Percentiles rank a stretch among this genome's conserved stretches.
Evolutionary conservation across 2,329 filamentous ascomycete species (phyloP).

Genomic region (Claviceps lovelessii): DNA sequence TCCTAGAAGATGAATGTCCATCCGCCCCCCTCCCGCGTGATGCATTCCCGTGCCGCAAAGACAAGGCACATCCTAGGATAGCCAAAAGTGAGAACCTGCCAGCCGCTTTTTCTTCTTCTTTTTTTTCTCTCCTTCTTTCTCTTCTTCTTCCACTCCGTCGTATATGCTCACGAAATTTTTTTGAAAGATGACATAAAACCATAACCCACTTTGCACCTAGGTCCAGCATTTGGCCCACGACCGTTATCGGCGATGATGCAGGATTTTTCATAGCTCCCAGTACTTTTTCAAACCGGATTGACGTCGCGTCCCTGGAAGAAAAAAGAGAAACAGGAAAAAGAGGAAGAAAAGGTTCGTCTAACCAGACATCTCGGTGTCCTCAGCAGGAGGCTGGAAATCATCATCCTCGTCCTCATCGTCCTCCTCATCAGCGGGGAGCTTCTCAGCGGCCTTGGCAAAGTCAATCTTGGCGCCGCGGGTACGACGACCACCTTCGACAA

Average conservation of each 20-base stretch:
- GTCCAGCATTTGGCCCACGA: background rate
- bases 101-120: background rate
- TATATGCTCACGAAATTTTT: background rate
- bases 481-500: constrained; percentile 62
- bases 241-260: background rate
- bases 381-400: constrained; percentile 48
- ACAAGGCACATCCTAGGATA: background rate
- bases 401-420: constrained; percentile 72
- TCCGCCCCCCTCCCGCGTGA: background rate
- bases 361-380: constrained; percentile 53
- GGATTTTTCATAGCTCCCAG: background rate
- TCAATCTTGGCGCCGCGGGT: constrained; percentile 88
- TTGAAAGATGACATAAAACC: background rate
- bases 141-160: background rate
- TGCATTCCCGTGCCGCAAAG: background rate
- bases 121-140: too few relatives aligned
- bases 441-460: constrained; percentile 77
- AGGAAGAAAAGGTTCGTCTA: constrained; percentile 8
- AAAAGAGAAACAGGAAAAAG: too few relatives aligned
- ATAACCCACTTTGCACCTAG: background rate
- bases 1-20: background rate
- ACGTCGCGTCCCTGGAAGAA: background rate
- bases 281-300: background rate
- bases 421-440: constrained; percentile 52
- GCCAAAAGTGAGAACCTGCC: background rate